A percentile compares a stretch with the other conserved stretches of the same genome.
Conservation (phyloP, 2,329 filamentous ascomycete genomes). For the Emmonsiellopsis sp. region DNA sequence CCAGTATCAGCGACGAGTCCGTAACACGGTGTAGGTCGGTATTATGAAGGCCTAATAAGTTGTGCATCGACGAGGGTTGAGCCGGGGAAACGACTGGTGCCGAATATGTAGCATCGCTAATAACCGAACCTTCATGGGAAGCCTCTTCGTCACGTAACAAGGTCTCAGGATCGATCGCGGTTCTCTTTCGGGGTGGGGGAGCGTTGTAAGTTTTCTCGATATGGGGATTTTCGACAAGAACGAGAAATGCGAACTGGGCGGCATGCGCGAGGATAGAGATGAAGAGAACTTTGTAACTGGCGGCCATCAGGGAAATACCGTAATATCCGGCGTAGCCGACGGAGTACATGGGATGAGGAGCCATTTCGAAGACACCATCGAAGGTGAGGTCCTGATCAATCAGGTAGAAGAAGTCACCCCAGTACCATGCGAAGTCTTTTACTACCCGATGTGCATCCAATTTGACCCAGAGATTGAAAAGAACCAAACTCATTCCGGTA, state of each 20-base stretch:
- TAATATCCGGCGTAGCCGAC: conserved; percentile 98
- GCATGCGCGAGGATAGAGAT: conserved; percentile 93
- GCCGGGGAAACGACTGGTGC: conserved; percentile 34
- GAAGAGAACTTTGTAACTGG: conserved; percentile 93
- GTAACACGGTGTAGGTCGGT: conserved; percentile 81
- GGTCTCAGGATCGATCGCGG: conserved; percentile 20
- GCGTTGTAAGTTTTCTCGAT: conserved; percentile 97
- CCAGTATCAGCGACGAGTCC: conserved; percentile 68
- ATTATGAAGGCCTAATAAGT: conserved; percentile 72
- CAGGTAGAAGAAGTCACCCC: conserved; percentile 98
- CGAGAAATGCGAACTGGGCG: conserved; percentile 87
- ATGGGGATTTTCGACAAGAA: conserved; percentile 88
- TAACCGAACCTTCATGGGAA: conserved; percentile 22
- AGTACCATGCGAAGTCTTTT: conserved; percentile 99
- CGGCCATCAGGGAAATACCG: conserved; percentile 94
- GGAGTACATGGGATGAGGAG: conserved; percentile 97
- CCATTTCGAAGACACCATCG: conserved; percentile 98
- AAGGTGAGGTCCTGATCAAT: conserved; percentile 97
- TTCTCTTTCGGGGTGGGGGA: conserved; percentile 58
- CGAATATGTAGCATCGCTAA: conserved; percentile 28
- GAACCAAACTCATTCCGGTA: conserved; percentile 65
- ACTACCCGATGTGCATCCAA: conserved; percentile 94
- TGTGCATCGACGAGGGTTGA: conserved; percentile 63
- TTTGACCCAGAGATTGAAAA: conserved; percentile 98
- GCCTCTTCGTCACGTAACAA: conserved; percentile 19